Base-by-base conservation (phyloP, 2,329 filamentous ascomycete species). In the Penicillium sp. region DNA sequence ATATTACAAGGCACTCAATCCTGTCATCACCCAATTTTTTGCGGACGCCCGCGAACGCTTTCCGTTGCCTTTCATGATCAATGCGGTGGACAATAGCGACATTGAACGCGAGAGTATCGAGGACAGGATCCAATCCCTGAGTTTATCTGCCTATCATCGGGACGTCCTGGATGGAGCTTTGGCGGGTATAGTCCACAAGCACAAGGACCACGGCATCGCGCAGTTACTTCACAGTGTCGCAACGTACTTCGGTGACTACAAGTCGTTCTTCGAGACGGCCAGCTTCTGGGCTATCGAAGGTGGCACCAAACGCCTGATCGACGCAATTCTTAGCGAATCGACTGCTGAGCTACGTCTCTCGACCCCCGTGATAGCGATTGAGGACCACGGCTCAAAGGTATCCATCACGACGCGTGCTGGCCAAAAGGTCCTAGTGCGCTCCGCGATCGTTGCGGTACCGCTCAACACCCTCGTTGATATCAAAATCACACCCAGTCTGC, bases 131-230 rank as follows among this genome's bases (percentile, higher is more conserved):
- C 62, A 12, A 42, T 42, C 41, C 41, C 17, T 42, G 17, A 10
- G 4, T 42, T 22, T 42, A 14, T 42, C 41, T 22, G 11, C 54
- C n/a, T 60, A 64, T 34, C 41, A 62, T 10, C 45, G 51, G 17
- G 62, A 64, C 47, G 34, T 64, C 28, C 7, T 64, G n/a, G 59
- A 64, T 22, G 62, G 60, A 11, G 57, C 45, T 7, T 43, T 64
- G 39, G 41, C 57, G 11, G 62, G 62, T 4, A 15, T 64, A 7
- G 49, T 62, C n/a, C 57, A 62, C 37, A 58, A 57, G 7, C 47
- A 22, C 35, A 55, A 57, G 47, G 37, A 56, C 41, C 62, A 64
- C 38, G 62, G 62, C 10, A 53, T 62, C 31, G 54, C 60, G 2
- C 62, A 64, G 49, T 52, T 64, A 28, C 54, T 62, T 10, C 54